Evolutionary conservation across 2,329 filamentous ascomycete species (phyloP).

Genomic region (Alternaria ethzedia): DNA sequence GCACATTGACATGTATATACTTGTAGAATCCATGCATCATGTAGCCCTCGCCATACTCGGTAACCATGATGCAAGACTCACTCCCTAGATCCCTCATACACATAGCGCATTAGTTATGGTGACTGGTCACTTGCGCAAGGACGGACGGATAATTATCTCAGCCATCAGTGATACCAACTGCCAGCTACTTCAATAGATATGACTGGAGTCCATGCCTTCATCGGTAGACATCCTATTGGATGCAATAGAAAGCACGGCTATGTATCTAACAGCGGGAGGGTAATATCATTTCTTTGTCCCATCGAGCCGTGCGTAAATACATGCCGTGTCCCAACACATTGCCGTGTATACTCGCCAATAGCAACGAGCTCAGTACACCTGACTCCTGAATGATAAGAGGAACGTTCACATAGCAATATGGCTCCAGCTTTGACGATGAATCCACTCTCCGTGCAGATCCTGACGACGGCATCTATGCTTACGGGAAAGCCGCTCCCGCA

Average conservation of each 20-base stretch:
- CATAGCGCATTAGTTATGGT: neutral
- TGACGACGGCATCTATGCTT: neutral
- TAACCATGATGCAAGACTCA: neutral
- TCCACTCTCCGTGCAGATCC: neutral
- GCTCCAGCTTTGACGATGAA: neutral
- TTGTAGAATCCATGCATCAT: fast-evolving
- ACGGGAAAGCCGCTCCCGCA: neutral
- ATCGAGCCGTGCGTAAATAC: neutral
- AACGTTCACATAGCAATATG: neutral
- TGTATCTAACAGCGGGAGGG: fast-evolving
- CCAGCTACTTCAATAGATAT: neutral
- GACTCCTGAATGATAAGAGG: neutral
- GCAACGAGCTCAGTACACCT: neutral
- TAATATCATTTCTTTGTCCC: neutral
- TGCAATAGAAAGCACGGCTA: neutral
- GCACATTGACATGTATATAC: neutral
- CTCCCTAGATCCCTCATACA: neutral
- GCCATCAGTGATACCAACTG: neutral
- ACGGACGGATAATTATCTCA: too few species aligned
- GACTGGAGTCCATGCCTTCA: neutral
- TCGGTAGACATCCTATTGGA: neutral
- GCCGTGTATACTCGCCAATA: neutral
- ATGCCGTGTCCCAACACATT: neutral
- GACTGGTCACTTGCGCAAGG: neutral
- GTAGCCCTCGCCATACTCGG: fast-evolving